Conservation (phyloP, 768 basidiomycete species). For the Pleurotus salmoneostramineus region DNA sequence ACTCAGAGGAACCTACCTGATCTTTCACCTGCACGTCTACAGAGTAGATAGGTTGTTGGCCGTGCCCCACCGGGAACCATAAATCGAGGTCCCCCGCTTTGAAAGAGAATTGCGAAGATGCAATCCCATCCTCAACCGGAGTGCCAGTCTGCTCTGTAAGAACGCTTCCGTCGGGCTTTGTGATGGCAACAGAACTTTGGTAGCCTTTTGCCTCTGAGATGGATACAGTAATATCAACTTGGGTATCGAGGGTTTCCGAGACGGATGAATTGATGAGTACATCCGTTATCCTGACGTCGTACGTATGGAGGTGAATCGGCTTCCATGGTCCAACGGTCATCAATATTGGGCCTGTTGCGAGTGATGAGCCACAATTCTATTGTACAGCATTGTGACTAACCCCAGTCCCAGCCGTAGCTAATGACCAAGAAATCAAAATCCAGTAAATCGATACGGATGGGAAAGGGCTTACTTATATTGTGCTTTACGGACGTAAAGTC, state of each 20-base stretch:
- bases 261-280: slow-evolving; percentile 59
- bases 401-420: slow-evolving; percentile 94
- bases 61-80: slow-evolving; percentile 88
- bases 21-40: slow-evolving; percentile 53
- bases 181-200: slow-evolving; percentile 44
- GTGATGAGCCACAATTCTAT: background rate
- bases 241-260: slow-evolving; percentile 40
- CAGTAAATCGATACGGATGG: background rate
- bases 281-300: slow-evolving; percentile 59
- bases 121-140: slow-evolving; percentile 28
- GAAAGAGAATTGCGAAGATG: slow-evolving; percentile 44
- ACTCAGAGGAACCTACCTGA: slow-evolving; percentile 34
- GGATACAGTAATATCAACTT: slow-evolving; percentile 42
- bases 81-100: slow-evolving; percentile 56
- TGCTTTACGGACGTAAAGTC: slow-evolving; percentile 89
- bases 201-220: slow-evolving; percentile 34
- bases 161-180: slow-evolving; percentile 42
- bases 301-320: slow-evolving; percentile 68
- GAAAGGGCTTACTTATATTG: slow-evolving; percentile 71
- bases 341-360: slow-evolving; percentile 62
- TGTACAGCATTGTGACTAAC: slow-evolving; percentile 23
- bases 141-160: slow-evolving; percentile 35
- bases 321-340: slow-evolving; percentile 92
- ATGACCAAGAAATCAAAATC: slow-evolving; percentile 6
- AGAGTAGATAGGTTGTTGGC: slow-evolving; percentile 74